These are phyloP conservation scores for Fusarium keratoplasticum DNA, from an alignment of 2,329 filamentous ascomycete species.

Conservation along the genomic window DNA sequence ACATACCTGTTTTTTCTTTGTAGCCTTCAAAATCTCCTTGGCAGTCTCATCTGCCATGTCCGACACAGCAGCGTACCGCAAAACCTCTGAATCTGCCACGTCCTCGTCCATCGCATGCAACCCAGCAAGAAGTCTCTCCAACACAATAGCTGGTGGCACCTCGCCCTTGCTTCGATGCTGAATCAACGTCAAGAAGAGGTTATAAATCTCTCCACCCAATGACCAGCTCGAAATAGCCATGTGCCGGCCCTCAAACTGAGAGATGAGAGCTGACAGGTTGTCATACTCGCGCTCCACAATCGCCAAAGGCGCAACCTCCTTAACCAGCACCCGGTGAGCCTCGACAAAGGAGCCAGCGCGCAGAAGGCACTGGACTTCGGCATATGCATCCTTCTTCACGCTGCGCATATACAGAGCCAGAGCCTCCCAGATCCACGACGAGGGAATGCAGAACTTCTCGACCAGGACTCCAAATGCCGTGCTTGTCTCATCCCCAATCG, in stretches of 20 bases:
- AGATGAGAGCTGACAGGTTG: conserved; percentile 75
- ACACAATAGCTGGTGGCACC: conserved; percentile 55
- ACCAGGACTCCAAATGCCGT: conserved; percentile 69
- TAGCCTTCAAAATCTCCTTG: conserved; percentile 67
- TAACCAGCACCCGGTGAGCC: conserved; percentile 85
- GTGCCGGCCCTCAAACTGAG: conserved; percentile 75
- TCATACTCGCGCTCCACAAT: conserved; percentile 86
- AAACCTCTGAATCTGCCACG: conserved; percentile 61
- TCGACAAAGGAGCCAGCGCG: conserved; percentile 80
- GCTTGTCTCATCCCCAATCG: conserved; percentile 70
- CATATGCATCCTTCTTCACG: conserved; percentile 73
- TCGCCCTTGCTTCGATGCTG: conserved; percentile 56
- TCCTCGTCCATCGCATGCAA: conserved; percentile 66
- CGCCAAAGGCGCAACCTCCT: conserved; percentile 82
- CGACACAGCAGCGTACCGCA: conserved; percentile 75
- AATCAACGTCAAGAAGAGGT: conserved; percentile 67
- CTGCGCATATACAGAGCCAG: conserved; percentile 86
- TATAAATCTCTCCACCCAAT: conserved; percentile 83
- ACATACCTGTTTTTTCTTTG: conserved; percentile 69
- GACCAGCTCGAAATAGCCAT: conserved; percentile 78
- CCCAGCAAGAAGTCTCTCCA: conserved; percentile 68
- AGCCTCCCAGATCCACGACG: conserved; percentile 86
- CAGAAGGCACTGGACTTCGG: conserved; percentile 84
- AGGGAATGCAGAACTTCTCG: conserved; percentile 76
- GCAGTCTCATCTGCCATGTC: conserved; percentile 85